Percentiles rank a stretch among this genome's conserved stretches.
phyloP scores from a whole-genome alignment of 2,329 filamentous ascomycete genomes.

The Leptographium galeiforme region DNA sequence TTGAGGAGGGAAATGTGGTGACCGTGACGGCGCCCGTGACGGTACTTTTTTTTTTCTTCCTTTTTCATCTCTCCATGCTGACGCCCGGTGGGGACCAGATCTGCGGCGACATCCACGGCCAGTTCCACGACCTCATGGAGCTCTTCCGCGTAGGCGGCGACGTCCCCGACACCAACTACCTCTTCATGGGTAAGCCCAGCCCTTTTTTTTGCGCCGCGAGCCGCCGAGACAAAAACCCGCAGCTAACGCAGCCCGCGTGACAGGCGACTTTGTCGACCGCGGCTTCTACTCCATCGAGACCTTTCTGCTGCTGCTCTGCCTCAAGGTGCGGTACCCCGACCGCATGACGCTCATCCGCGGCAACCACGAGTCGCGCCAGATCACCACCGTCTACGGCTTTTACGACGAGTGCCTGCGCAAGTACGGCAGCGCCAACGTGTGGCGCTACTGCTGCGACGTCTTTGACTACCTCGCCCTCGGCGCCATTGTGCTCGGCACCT shows the following conservation, averaged over 20 bases:
- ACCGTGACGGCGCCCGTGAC: conserved; percentile 91
- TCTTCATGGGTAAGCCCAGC: conserved; percentile 67
- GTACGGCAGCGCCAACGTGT: conserved; percentile 93
- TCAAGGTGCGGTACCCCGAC: conserved; percentile 95
- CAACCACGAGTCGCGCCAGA: conserved; percentile 92
- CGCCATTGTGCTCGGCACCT: conserved; percentile 80
- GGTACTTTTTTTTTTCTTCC: conserved; percentile 24
- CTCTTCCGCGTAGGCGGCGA: conserved; percentile 88
- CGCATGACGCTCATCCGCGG: conserved; percentile 92
- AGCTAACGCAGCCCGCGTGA: background rate
- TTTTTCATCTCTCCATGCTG: background rate
- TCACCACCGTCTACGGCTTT: conserved; percentile 95
- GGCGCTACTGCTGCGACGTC: conserved; percentile 93
- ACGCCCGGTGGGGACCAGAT: conserved; percentile 38
- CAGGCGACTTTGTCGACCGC: conserved; percentile 92
- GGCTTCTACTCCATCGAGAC: conserved; percentile 97
- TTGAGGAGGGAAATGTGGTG: conserved; percentile 96
- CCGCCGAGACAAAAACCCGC: no score
- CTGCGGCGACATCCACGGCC: conserved; percentile 93
- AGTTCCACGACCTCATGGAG: conserved; percentile 96
- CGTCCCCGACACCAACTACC: conserved; percentile 88
- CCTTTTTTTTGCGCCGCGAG: background rate
- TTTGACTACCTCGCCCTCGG: conserved; percentile 93
- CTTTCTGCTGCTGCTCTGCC: conserved; percentile 84
- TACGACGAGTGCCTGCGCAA: conserved; percentile 95